phyloP scores from a whole-genome alignment of 495 filamentous ascomycete species.

The Podospora comata region DNA sequence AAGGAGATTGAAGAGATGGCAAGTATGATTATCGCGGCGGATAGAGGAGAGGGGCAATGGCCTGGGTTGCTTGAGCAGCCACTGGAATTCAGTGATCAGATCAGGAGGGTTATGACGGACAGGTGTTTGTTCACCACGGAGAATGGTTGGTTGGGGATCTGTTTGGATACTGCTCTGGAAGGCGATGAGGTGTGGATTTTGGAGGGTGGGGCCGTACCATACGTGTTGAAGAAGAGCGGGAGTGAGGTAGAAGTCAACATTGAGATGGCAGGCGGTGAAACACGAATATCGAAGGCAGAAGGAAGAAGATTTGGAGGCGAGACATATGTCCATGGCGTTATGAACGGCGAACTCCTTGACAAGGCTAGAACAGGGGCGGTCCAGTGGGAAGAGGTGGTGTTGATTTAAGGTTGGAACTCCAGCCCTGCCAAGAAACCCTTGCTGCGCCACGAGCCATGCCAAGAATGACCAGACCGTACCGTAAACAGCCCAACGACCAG shows the following conservation, averaged over 20 bases:
- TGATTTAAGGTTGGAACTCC: neutral
- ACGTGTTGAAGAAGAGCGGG: constrained; percentile 4
- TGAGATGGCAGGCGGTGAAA: neutral
- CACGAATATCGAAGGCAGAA: neutral
- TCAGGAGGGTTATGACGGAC: constrained; percentile 11
- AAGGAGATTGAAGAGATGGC: constrained; percentile 8
- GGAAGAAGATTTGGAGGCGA: constrained; percentile 6
- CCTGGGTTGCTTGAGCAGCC: constrained; percentile 1
- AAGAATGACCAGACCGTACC: too few relatives aligned
- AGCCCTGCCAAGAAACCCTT: too few relatives aligned
- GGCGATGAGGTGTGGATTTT: constrained; percentile 20
- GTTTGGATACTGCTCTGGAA: constrained; percentile 6
- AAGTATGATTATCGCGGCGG: constrained; percentile 2
- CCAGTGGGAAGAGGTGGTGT: constrained; percentile 3
- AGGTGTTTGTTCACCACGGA: constrained; percentile 12
- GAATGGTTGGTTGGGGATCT: constrained; percentile 12
- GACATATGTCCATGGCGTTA: constrained; percentile 16
- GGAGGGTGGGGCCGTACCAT: constrained; percentile 15
- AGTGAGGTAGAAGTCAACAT: neutral
- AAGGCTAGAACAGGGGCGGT: neutral
- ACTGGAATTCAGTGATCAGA: constrained; percentile 15
- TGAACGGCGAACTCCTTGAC: constrained; percentile 4
- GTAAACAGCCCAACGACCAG: neutral
- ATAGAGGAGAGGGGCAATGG: constrained; percentile 12
- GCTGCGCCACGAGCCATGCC: too few relatives aligned